A percentile compares a stretch with the other conserved stretches of the same genome.
Conservation (phyloP, 2,329 filamentous ascomycete species). For the Fusarium ambrosium region DNA sequence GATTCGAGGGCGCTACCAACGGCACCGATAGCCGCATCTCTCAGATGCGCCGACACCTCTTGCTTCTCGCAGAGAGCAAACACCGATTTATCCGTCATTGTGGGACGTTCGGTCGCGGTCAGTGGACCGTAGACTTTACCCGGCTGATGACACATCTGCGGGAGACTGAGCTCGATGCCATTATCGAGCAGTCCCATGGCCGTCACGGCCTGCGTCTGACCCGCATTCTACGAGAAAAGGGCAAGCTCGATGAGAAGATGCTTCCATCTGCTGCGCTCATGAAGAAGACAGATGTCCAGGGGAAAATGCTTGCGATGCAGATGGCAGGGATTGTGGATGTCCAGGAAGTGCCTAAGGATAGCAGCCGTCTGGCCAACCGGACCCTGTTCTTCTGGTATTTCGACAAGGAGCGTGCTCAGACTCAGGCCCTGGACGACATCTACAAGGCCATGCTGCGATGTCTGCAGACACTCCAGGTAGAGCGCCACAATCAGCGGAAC, state of each 20-base stretch:
- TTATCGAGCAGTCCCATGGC: conserved; percentile 83
- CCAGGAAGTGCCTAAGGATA: conserved; percentile 94
- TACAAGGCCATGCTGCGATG: conserved; percentile 93
- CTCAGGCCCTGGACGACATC: conserved; percentile 80
- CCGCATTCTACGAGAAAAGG: conserved; percentile 86
- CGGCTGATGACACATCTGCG: conserved; percentile 78
- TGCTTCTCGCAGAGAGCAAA: conserved; percentile 77
- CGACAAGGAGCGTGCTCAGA: conserved; percentile 79
- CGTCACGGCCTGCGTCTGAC: conserved; percentile 84
- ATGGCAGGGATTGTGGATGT: conserved; percentile 89
- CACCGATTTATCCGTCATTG: conserved; percentile 77
- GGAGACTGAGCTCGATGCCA: conserved; percentile 83
- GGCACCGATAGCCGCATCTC: conserved; percentile 63
- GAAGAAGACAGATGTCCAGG: conserved; percentile 86
- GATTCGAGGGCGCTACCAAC: conserved; percentile 63
- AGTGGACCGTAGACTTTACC: conserved; percentile 90
- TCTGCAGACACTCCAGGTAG: conserved; percentile 82
- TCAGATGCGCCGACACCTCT: conserved; percentile 79
- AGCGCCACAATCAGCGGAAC: conserved; percentile 77
- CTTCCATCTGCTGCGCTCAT: conserved; percentile 85
- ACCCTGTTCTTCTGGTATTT: conserved; percentile 95
- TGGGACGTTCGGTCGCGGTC: conserved; percentile 72
- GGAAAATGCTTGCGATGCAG: conserved; percentile 87
- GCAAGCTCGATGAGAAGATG: conserved; percentile 95
- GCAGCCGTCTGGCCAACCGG: conserved; percentile 82